Percentiles rank a stretch among this genome's conserved stretches.
Conservation (phyloP, 2,329 filamentous ascomycete genomes). For the Colletotrichum tabaci region DNA sequence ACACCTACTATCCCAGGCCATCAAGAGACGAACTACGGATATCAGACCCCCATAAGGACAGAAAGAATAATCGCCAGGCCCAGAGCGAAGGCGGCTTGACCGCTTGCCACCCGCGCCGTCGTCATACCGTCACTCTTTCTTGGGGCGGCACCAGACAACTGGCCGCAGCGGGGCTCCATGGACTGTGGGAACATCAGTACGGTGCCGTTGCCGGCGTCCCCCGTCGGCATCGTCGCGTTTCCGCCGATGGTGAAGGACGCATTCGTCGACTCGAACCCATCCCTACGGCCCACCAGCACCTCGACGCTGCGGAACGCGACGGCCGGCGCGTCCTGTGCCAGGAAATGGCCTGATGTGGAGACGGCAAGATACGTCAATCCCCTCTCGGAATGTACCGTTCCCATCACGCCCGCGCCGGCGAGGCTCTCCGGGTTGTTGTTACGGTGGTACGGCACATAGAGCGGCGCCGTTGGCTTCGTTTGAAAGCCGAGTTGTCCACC, state of each 20-base stretch:
- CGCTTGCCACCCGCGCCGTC: background rate
- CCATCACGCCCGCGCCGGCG: constrained; percentile 77
- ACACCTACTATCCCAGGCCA: background rate
- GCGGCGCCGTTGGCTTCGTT: constrained; percentile 69
- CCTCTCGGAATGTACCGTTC: constrained; percentile 80
- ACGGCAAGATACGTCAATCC: constrained; percentile 81
- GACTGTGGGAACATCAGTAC: constrained; percentile 37
- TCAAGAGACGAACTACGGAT: no score
- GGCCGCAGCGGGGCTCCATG: constrained; percentile 13
- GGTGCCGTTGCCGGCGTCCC: constrained; percentile 25
- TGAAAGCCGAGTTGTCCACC: constrained; percentile 80
- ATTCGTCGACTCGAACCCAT: constrained; percentile 61
- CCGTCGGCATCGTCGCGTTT: constrained; percentile 9
- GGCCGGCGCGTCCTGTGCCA: constrained; percentile 77
- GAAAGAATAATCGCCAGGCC: background rate
- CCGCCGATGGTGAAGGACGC: constrained; percentile 53
- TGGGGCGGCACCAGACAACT: background rate
- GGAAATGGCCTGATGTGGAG: constrained; percentile 76
- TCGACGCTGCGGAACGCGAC: constrained; percentile 82
- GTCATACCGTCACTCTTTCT: background rate
- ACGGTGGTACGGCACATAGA: constrained; percentile 74
- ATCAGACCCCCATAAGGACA: background rate
- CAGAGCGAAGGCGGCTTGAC: background rate
- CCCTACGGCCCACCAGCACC: constrained; percentile 80
- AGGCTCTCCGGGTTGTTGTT: constrained; percentile 54